Evolutionary conservation across 441 rosid species (phyloP).

Genomic region (Erodium chrysanthum): DNA sequence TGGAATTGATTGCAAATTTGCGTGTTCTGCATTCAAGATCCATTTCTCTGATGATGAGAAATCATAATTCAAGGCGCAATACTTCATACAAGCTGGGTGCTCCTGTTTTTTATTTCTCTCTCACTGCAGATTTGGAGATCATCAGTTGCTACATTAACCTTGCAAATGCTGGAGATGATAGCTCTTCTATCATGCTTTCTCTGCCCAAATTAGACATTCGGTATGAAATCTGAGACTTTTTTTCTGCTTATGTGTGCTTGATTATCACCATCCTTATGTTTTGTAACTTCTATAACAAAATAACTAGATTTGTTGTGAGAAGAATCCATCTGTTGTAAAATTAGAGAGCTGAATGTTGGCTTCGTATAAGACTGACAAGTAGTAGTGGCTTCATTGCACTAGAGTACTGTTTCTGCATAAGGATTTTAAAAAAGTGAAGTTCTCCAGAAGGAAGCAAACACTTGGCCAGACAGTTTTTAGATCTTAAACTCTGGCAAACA

Average conservation of each 20-base stretch:
- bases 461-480: background rate
- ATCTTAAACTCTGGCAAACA: background rate
- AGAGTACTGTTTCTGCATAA: background rate
- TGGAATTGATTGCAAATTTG: conserved; percentile 46
- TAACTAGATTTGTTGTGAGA: background rate
- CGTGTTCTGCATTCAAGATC: conserved; percentile 33
- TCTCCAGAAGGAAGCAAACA: background rate
- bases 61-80: conserved; percentile 19
- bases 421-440: background rate
- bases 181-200: conserved; percentile 41
- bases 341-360: conserved; percentile 6
- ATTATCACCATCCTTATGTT: conserved; percentile 3
- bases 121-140: conserved; percentile 43
- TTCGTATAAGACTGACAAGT: background rate
- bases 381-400: background rate
- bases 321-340: background rate
- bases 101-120: conserved; percentile 39
- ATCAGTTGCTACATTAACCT: conserved; percentile 48
- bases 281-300: background rate
- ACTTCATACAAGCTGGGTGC: conserved; percentile 25
- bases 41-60: conserved; percentile 21
- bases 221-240: conserved; percentile 28
- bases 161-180: conserved; percentile 57
- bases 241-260: conserved; percentile 7
- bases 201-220: conserved; percentile 39